Conservation (phyloP, 2,329 filamentous ascomycete species). For the Monosporascus sp. region DNA sequence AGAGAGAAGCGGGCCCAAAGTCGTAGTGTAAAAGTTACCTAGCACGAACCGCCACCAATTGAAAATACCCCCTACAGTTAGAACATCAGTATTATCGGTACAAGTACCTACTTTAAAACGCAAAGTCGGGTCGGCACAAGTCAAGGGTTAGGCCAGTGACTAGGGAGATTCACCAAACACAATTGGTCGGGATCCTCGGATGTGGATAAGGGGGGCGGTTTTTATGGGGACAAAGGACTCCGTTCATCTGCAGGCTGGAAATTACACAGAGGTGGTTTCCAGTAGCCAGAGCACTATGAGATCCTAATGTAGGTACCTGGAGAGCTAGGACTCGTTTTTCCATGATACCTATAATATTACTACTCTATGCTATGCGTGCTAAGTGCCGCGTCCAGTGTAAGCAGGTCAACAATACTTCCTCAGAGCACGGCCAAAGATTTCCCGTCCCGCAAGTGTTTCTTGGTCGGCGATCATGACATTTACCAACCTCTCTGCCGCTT, state of each 20-base stretch:
- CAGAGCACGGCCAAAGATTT: too few species aligned
- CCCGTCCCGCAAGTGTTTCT: too few species aligned
- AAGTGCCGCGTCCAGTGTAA: neutral
- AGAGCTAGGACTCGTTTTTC: neutral
- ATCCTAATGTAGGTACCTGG: neutral
- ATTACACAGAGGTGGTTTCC: neutral
- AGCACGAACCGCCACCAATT: too few species aligned
- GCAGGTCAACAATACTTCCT: too few species aligned
- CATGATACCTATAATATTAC: neutral
- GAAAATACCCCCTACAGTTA: too few species aligned
- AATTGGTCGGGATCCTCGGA: neutral
- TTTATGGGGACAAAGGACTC: neutral
- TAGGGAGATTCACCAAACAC: neutral
- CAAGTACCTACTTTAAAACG: neutral
- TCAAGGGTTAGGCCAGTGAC: neutral
- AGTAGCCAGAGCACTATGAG: neutral
- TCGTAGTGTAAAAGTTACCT: too few species aligned
- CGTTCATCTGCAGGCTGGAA: neutral
- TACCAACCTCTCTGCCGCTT: too few species aligned
- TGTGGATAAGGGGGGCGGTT: neutral
- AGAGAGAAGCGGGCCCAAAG: too few species aligned
- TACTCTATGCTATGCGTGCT: neutral
- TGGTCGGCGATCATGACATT: too few species aligned
- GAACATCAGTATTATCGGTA: too few species aligned
- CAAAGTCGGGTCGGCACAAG: neutral